A percentile compares a stretch with the other conserved stretches of the same genome.
These are phyloP conservation scores for Talaromyces liani DNA, from an alignment of 495 filamentous ascomycete genomes.

Conservation along the genomic window DNA sequence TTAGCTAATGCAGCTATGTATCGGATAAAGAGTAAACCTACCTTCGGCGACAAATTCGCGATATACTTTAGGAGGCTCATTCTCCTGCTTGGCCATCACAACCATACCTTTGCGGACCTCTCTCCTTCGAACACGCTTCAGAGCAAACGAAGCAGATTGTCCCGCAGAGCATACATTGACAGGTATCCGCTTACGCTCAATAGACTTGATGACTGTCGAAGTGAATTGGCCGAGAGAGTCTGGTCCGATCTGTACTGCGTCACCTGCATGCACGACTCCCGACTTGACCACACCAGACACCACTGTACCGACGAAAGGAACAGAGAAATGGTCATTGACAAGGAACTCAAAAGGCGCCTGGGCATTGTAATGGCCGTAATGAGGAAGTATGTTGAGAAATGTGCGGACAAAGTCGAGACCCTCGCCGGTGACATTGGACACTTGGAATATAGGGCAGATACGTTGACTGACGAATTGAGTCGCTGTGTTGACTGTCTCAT, in stretches of 20 bases:
- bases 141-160: conserved; percentile 85
- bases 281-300: conserved; percentile 88
- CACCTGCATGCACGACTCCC: conserved; percentile 80
- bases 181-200: conserved; percentile 88
- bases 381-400: conserved; percentile 92
- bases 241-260: conserved; percentile 82
- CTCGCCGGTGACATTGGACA: conserved; percentile 93
- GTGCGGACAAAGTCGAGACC: conserved; percentile 73
- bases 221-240: conserved; percentile 90
- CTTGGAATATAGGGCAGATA: conserved; percentile 96
- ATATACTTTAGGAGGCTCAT: conserved; percentile 69
- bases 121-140: conserved; percentile 78
- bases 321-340: conserved; percentile 97
- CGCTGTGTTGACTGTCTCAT: conserved; percentile 90
- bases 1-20: neutral
- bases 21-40: conserved; percentile 19
- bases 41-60: conserved; percentile 92
- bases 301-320: conserved; percentile 94
- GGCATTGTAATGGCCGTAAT: conserved; percentile 87
- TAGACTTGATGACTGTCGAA: conserved; percentile 82
- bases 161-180: conserved; percentile 87
- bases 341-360: conserved; percentile 90
- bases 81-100: conserved; percentile 75
- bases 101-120: conserved; percentile 99
- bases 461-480: conserved; percentile 93